phyloP scores from a whole-genome alignment of 83 land plant genomes.

The Diphasiastrum complanatum region DNA sequence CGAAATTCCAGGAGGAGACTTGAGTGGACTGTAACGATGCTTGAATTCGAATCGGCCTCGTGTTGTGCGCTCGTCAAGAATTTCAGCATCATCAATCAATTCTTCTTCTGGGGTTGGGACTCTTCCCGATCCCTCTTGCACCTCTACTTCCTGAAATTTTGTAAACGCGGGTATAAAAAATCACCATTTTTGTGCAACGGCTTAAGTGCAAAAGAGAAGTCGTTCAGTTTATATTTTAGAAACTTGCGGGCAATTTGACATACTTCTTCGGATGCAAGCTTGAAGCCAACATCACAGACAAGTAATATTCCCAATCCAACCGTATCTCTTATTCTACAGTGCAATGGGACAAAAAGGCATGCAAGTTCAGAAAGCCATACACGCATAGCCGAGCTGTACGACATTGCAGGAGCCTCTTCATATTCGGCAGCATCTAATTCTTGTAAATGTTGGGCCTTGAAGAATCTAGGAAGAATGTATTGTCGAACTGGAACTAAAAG shows the following conservation, averaged over 20 bases:
- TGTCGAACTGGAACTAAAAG: constrained; percentile 74
- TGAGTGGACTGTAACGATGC: no score
- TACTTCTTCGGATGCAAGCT: no score
- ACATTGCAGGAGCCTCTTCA: constrained; percentile 66
- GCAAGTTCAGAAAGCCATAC: constrained; percentile 25
- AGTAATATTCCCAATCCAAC: background rate
- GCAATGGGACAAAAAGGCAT: background rate
- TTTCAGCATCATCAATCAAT: constrained; percentile 41
- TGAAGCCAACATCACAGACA: no score
- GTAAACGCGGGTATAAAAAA: constrained; percentile 2
- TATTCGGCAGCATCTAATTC: constrained; percentile 91
- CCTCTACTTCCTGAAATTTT: constrained; percentile 50
- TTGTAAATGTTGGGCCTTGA: constrained; percentile 61
- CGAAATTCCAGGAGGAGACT: no score
- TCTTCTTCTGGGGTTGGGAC: constrained; percentile 6
- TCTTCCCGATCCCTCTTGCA: constrained; percentile 10
- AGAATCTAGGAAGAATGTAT: constrained; percentile 66
- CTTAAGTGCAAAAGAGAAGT: no score
- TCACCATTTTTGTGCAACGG: background rate
- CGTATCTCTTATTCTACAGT: background rate
- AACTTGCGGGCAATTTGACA: no score
- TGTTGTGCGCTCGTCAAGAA: constrained; percentile 57
- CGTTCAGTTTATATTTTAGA: no score
- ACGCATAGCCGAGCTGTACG: constrained; percentile 35
- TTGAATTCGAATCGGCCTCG: constrained; percentile 67